Evolutionary conservation across 2,329 filamentous ascomycete species (phyloP), one percentile per base, ranked within the genome.

Genomic region (Bipolaris zeicola): DNA sequence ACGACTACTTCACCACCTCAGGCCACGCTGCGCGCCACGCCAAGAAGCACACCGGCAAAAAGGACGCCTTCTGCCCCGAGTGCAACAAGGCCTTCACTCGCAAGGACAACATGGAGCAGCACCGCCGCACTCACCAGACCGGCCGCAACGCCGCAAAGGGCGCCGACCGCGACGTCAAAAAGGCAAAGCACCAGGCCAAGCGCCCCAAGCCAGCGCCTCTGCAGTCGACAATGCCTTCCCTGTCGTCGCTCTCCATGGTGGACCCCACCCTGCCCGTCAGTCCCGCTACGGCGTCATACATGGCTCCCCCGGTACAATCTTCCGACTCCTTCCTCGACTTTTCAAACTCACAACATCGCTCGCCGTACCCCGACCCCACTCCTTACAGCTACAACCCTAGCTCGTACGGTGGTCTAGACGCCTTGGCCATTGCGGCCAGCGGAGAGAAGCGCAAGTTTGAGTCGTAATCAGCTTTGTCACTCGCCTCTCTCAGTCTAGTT

Each of bases 31-130:
- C 90, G 41, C 87, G 90, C 38, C 90, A 94, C 74, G 90, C 89
- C 57, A 92, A 92, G 76, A 92, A 92, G 69, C 90, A 94, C 79
- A 91, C 89, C 1, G 89, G 89, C 46, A 89, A 91, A 76, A 93
- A 93, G 79, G 87, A 87, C 13, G 88, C 91, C 20, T 85, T 87
- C 31, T 90, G 83, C 68, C 78, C 82, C 0, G 88, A 88, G 57
- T 93, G 90, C 79, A 84, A 86, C 75, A 92, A 92, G 78, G 90
- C 89, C 69, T 93, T 93, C 67, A 92, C 89, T 10, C 88, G 90
- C 62, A 87, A 89, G 66, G 90, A 93, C 81, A 93, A 93, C 80
- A 93, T 93, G 90, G 91, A 92, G 81, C 90, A 92, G 77, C 90
- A 93, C 69, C 83, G 91, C 28, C 85, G 90, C 67, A 92, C 89